Base-by-base conservation (phyloP, 805 yeast species). In the Kuraishia hungarica region DNA sequence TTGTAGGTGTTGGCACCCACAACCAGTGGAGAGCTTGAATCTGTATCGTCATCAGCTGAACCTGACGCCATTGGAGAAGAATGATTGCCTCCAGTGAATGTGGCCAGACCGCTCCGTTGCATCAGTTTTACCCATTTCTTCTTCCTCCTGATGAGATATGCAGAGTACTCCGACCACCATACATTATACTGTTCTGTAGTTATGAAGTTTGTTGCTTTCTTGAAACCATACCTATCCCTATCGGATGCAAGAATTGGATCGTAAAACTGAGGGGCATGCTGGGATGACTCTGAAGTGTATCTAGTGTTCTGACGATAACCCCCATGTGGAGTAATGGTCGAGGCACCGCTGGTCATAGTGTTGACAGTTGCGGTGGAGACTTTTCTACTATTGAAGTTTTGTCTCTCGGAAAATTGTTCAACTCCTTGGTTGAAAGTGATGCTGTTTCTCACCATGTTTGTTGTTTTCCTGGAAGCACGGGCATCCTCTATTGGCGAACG, bases 191-290 rank as follows among this genome's bases (percentile, higher is more conserved):
- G 80, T 22, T 71, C 70, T 53, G 71, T 74, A 10, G 86, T 61
- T 23, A 87, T 73, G 60, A 74, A 80, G 49, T 72, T 70, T 20
- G 81, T 80, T 20, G 77, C 76, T 65, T 89, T 92, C 60, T 82
- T 84, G 73, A 93, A 93, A 1, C 99, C 99, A 66, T 93, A 93
- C 52, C 93, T 70, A 66, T 93, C 98, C 55, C 82, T 71, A 54
- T 72, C 73, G 46, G 71, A 39, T 57, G n/a, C 23, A 39, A 24
- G 53, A 22, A 39, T 28, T 39, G 22, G 50, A 19, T 39, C 46
- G 20, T 47, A 15, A 4, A 51, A 47, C 8, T 53, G 47, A 10
- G 50, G 43, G 10, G 39, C 49, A 15, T 50, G 21, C 48, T 64
- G 56, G 23, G 60, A 57, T 21, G 48, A 48, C 1, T 53, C 49